These are phyloP conservation scores for Anthoceros angustus DNA, from an alignment of 225 moss, liverwort and hornwort species.

Conservation along the genomic window DNA sequence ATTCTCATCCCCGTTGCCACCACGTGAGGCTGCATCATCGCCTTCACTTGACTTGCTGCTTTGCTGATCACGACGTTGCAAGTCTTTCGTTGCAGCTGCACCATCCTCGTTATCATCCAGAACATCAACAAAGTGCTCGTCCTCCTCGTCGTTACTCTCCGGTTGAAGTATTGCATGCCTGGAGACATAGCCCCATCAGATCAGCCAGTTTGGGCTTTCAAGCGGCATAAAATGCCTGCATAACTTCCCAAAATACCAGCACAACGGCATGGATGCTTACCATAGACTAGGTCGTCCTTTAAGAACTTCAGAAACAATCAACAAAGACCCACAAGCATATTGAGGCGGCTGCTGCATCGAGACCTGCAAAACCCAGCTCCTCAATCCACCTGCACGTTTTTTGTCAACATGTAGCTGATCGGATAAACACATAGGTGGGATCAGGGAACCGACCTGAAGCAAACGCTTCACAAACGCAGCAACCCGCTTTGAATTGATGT, in stretches of 20 bases:
- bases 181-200: background rate
- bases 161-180: constrained; percentile 76
- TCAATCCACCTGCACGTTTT: background rate
- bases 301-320: constrained; percentile 78
- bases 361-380: constrained; percentile 27
- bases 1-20: constrained; percentile 10
- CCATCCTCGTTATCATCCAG: constrained; percentile 23
- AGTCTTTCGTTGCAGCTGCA: constrained; percentile 7
- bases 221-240: background rate
- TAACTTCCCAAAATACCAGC: background rate
- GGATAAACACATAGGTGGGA: background rate
- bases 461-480: constrained; percentile 87
- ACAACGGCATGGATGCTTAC: constrained; percentile 23
- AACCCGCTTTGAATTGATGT: constrained; percentile 65
- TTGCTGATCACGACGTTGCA: background rate
- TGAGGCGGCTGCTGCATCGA: constrained; percentile 79
- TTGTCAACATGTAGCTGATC: background rate
- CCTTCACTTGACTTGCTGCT: background rate
- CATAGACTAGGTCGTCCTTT: constrained; percentile 83
- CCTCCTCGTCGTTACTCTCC: constrained; percentile 69
- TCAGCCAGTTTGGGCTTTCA: background rate
- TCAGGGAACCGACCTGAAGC: constrained; percentile 37
- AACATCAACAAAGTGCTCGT: constrained; percentile 72
- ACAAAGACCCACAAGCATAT: constrained; percentile 74
- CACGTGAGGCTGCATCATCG: constrained; percentile 1